Evolutionary conservation across 192 early-diverging fungal genomes (phyloP), one percentile per base, ranked within the genome.

Genomic region (Podochytrium sp.): DNA sequence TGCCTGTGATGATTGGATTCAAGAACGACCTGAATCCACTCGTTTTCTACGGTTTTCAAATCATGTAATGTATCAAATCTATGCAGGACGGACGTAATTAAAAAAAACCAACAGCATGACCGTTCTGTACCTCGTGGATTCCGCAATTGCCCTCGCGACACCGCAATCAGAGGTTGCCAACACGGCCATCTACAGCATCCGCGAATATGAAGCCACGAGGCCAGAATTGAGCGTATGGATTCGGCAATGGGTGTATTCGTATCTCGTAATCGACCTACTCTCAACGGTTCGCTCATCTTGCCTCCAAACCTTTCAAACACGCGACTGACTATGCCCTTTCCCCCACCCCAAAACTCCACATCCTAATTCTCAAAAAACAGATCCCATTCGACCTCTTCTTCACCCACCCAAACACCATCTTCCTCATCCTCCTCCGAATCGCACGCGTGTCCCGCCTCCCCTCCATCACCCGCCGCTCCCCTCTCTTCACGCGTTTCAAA

Each of bases 361-460:
- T n/a, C n/a, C n/a, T n/a, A n/a, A n/a, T n/a, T n/a, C n/a, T n/a
- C n/a, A n/a, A 57, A 20, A 10, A 16, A 35, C 35, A 62, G 60
- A 34, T 81, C 18, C 80, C 81, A 3, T 77, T 77, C 16, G 74
- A 79, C 47, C 2, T 78, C 30, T 64, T 82, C 41, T 29, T 80
- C 14, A 35, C 33, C 3, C 12, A 20, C 43, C n/a, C 43, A 16
- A 20, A 47, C n/a, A 47, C n/a, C 10, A 20, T 47, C 43, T 47
- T 10, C 12, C 47, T 79, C 18, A 4, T 65, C 2, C 33, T 71
- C 18, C 50, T 81, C 14, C 67, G 75, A 3, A 38, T 81, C 6
- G 25, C 80, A 5, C 65, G 78, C 43, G 18, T 76, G 3, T 50
- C 10, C 10, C 35, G 70, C 2, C 59, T 61, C 20, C 1, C 14